Conservation (phyloP, 2,329 filamentous ascomycete genomes). For the Calonectria fujianensis region DNA sequence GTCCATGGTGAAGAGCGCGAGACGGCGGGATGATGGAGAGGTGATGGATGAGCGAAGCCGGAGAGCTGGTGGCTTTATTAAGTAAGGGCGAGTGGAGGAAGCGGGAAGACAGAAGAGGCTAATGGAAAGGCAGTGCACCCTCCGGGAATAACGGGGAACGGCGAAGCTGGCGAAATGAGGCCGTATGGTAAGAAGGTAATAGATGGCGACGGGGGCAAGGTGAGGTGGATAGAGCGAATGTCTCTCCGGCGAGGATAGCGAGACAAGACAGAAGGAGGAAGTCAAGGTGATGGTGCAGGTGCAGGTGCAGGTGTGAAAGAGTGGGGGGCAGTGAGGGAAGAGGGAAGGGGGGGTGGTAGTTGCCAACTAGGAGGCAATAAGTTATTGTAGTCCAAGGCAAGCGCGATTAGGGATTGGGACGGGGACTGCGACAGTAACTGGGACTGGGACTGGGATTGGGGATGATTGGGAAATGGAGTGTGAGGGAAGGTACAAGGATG, state of each 20-base stretch:
- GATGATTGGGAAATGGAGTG: slow-evolving; percentile 24
- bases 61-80: slow-evolving; percentile 31
- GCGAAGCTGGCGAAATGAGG: background rate
- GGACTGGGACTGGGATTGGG: slow-evolving; percentile 2
- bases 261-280: slow-evolving; percentile 17
- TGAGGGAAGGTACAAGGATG: slow-evolving; percentile 22
- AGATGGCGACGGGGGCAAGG: slow-evolving; percentile 20
- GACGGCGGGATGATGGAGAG: slow-evolving; percentile 40
- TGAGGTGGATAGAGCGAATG: slow-evolving; percentile 34
- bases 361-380: slow-evolving; percentile 25
- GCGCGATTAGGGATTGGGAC: slow-evolving; percentile 21
- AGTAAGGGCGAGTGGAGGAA: slow-evolving; percentile 23
- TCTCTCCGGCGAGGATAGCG: slow-evolving; percentile 29
- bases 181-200: slow-evolving; percentile 16
- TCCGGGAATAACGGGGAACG: slow-evolving; percentile 31
- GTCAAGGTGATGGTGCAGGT: slow-evolving; percentile 11
- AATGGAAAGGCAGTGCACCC: slow-evolving; percentile 26
- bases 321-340: slow-evolving; percentile 14
- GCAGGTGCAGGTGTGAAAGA: slow-evolving; percentile 17
- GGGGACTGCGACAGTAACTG: slow-evolving; percentile 6
- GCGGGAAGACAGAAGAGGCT: slow-evolving; percentile 19
- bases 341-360: slow-evolving; percentile 24
- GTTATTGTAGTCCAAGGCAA: slow-evolving; percentile 28
- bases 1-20: slow-evolving; percentile 66
- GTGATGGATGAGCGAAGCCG: slow-evolving; percentile 31